Evolutionary conservation across 208 protist species (phyloP).

Genomic region (Vickermania ingenoplastis): DNA sequence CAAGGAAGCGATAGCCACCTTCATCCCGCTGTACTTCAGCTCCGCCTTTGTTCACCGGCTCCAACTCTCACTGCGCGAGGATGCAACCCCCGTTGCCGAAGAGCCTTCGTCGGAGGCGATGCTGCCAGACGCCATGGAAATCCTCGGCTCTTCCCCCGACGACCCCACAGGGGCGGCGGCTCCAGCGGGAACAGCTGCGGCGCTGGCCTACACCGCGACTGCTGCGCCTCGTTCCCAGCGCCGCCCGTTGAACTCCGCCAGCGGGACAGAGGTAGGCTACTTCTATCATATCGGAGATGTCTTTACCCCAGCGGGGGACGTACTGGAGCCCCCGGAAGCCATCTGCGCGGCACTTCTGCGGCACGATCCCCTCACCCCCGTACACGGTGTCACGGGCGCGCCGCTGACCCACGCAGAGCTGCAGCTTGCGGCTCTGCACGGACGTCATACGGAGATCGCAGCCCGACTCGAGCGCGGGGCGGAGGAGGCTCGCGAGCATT

Average conservation of each 20-base stretch:
- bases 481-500: neutral
- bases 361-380: conserved; percentile 33
- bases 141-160: neutral
- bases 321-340: conserved; percentile 19
- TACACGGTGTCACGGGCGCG: conserved; percentile 43
- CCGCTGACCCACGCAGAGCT: conserved; percentile 22
- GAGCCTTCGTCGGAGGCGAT: neutral
- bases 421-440: conserved; percentile 13
- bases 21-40: neutral
- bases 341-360: conserved; percentile 23
- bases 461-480: neutral
- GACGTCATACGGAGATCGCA: neutral
- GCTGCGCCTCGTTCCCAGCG: neutral
- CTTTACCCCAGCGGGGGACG: neutral
- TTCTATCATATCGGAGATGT: conserved; percentile 79
- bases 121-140: neutral
- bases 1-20: neutral
- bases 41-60: neutral
- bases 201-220: neutral
- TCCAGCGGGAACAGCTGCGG: no score
- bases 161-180: no score
- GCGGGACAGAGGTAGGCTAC: conserved; percentile 10
- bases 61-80: neutral
- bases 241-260: neutral
- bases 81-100: neutral